These are phyloP conservation scores for Podospora bellae-mahoneyi DNA, from an alignment of 495 filamentous ascomycete species.

Conservation along the genomic window DNA sequence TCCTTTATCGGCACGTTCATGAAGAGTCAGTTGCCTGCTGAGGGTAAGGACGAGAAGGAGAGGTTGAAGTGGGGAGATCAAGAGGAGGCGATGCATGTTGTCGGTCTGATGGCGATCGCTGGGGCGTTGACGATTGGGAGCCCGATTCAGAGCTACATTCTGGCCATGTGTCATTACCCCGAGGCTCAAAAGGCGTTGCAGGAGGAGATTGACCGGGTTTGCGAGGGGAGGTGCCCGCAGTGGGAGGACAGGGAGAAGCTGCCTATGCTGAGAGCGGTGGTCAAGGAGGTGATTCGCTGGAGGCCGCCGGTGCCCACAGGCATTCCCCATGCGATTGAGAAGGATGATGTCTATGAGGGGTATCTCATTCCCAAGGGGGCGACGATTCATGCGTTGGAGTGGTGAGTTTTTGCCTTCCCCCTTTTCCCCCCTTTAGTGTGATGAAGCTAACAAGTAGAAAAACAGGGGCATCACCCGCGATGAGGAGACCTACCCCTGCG, in stretches of 20 bases:
- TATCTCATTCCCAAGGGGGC: slow-evolving; percentile 55
- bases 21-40: slow-evolving; percentile 21
- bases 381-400: slow-evolving; percentile 57
- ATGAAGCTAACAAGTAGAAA: slow-evolving; percentile 15
- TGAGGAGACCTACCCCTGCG: slow-evolving; percentile 53
- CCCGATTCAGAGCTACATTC: slow-evolving; percentile 54
- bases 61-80: slow-evolving; percentile 22
- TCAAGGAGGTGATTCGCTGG: slow-evolving; percentile 63
- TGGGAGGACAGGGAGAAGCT: slow-evolving; percentile 47
- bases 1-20: slow-evolving; percentile 48
- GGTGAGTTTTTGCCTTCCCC: slow-evolving; percentile 30
- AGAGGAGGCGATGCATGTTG: slow-evolving; percentile 42
- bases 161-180: slow-evolving; percentile 60
- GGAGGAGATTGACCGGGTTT: slow-evolving; percentile 51
- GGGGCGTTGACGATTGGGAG: slow-evolving; percentile 48
- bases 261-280: slow-evolving; percentile 51
- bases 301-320: slow-evolving; percentile 52
- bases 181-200: slow-evolving; percentile 53
- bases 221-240: slow-evolving; percentile 46
- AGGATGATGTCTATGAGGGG: slow-evolving; percentile 55
- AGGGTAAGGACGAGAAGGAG: slow-evolving; percentile 14
- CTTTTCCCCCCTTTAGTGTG: background rate
- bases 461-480: slow-evolving; percentile 61
- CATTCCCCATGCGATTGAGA: slow-evolving; percentile 52
- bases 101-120: slow-evolving; percentile 50